Percentiles rank a stretch among this genome's conserved stretches.
Evolutionary conservation across 176 grass and related monocot genomes (phyloP).

Genomic region (Aegilops bicornis): DNA sequence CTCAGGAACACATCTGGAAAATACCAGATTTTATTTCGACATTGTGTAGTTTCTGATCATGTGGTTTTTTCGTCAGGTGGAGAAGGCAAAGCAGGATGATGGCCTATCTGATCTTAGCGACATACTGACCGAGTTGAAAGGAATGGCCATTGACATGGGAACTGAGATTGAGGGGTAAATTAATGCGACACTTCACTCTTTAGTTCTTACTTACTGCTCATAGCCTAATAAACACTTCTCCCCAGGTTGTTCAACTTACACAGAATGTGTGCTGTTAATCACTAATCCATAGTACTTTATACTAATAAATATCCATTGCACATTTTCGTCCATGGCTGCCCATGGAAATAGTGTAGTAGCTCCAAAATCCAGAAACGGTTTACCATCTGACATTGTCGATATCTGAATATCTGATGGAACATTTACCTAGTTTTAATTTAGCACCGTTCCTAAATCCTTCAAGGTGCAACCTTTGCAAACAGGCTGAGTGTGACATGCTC

Average conservation of each 20-base stretch:
- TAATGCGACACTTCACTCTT: background rate
- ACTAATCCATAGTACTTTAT: background rate
- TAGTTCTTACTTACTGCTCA: background rate
- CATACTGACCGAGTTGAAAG: conserved; percentile 75
- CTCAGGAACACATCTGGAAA: background rate
- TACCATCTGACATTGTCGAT: background rate
- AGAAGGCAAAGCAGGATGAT: conserved; percentile 93
- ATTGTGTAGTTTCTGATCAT: background rate
- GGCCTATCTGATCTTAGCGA: conserved; percentile 70
- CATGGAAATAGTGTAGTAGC: background rate
- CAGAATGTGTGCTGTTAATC: background rate
- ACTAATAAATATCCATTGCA: background rate
- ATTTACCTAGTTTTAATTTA: background rate
- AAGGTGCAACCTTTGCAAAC: background rate
- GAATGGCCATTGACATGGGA: conserved; percentile 87
- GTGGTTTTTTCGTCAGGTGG: conserved; percentile 41
- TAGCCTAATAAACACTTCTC: background rate
- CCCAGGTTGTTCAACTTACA: background rate
- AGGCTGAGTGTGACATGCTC: background rate
- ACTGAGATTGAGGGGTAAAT: conserved; percentile 75
- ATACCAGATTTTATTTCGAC: background rate
- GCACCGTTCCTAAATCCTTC: background rate
- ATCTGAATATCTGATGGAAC: background rate
- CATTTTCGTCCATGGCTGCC: background rate
- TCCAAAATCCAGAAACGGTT: background rate